Evolutionary conservation across 1,284 basidiomycete species (phyloP).

Genomic region (Malassezia globosa): DNA sequence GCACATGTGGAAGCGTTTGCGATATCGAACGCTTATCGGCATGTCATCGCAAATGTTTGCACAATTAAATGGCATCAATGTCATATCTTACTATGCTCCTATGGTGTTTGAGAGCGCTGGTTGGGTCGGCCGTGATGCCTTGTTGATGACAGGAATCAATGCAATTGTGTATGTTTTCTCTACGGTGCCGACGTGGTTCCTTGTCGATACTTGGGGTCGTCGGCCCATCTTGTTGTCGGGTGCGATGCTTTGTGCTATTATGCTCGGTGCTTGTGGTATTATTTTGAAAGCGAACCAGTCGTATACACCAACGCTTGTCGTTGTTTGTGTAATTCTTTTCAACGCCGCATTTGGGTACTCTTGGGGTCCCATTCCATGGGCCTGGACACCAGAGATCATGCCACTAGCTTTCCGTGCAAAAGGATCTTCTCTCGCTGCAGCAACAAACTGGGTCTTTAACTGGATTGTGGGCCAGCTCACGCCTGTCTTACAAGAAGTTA

Average conservation of each 20-base stretch:
- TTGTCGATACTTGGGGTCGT: slow-evolving; percentile 84
- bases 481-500: slow-evolving; percentile 74
- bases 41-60: slow-evolving; percentile 95
- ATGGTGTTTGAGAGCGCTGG: slow-evolving; percentile 59
- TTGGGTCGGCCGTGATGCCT: slow-evolving; percentile 90
- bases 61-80: slow-evolving; percentile 57
- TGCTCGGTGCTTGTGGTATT: slow-evolving; percentile 69
- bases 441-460: slow-evolving; percentile 60
- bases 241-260: slow-evolving; percentile 63
- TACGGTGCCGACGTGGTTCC: slow-evolving; percentile 64
- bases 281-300: slow-evolving; percentile 78
- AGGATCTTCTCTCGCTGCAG: slow-evolving; percentile 54
- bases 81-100: slow-evolving; percentile 80
- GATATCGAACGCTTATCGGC: slow-evolving; percentile 79
- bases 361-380: slow-evolving; percentile 67
- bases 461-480: slow-evolving; percentile 80
- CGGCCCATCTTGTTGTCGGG: slow-evolving; percentile 81
- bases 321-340: slow-evolving; percentile 75
- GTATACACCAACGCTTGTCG: slow-evolving; percentile 67
- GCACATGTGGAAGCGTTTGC: slow-evolving; percentile 79
- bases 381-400: slow-evolving; percentile 65
- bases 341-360: slow-evolving; percentile 74
- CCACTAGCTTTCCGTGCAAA: slow-evolving; percentile 30
- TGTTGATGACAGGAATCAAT: slow-evolving; percentile 80
- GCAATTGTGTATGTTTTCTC: slow-evolving; percentile 58